phyloP scores from a whole-genome alignment of 768 basidiomycete species.

The Agaricus blazei region DNA sequence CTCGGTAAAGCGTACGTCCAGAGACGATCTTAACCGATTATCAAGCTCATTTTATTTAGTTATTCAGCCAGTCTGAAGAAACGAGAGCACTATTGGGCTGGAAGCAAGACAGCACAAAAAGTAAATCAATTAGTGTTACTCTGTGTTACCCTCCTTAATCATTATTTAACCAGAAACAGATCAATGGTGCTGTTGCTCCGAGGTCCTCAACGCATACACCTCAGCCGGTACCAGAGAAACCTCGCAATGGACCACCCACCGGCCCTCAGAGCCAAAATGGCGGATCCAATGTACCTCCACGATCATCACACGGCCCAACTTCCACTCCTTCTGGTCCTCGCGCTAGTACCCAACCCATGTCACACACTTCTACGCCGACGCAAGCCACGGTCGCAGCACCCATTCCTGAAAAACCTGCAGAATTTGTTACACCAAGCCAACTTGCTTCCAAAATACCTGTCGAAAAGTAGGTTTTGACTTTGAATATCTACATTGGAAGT shows the following conservation, averaged over 20 bases:
- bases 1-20: slow-evolving; percentile 67
- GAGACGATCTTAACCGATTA: slow-evolving; percentile 1
- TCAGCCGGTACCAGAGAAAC: slow-evolving; percentile 33
- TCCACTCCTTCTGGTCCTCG: slow-evolving; percentile 51
- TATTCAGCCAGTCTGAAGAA: slow-evolving; percentile 76
- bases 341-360: slow-evolving; percentile 35
- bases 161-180: slow-evolving; percentile 14
- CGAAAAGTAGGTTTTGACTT: slow-evolving; percentile 47
- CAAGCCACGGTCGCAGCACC: slow-evolving; percentile 17
- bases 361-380: slow-evolving; percentile 19
- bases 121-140: slow-evolving; percentile 14
- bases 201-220: slow-evolving; percentile 27
- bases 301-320: slow-evolving; percentile 19
- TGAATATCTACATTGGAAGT: neutral
- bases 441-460: slow-evolving; percentile 44
- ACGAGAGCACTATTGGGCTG: slow-evolving; percentile 54
- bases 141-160: neutral
- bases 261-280: slow-evolving; percentile 9
- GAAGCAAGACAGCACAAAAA: slow-evolving; percentile 24
- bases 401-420: neutral
- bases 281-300: slow-evolving; percentile 20
- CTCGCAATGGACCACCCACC: slow-evolving; percentile 21
- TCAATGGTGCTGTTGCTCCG: slow-evolving; percentile 21
- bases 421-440: neutral
- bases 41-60: slow-evolving; percentile 25